These are phyloP conservation scores for Exserohilum turcica DNA, from an alignment of 2,329 filamentous ascomycete species.

Conservation along the genomic window DNA sequence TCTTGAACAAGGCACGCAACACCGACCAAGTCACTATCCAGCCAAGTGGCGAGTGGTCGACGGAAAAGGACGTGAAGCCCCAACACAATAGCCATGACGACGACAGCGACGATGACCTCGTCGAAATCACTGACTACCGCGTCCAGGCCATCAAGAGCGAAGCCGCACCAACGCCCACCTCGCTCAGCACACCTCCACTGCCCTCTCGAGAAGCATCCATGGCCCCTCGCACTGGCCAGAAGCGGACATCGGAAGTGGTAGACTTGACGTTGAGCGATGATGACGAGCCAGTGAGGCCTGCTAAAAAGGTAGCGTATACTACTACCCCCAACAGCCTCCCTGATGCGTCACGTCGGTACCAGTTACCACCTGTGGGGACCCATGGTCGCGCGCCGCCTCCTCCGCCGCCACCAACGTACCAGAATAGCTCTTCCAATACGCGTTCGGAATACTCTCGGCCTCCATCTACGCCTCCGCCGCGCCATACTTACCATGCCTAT, in stretches of 20 bases:
- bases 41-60: slow-evolving; percentile 79
- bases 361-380: slow-evolving; percentile 27
- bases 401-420: slow-evolving; percentile 21
- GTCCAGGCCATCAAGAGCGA: slow-evolving; percentile 50
- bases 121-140: slow-evolving; percentile 52
- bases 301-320: slow-evolving; percentile 51
- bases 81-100: slow-evolving; percentile 48
- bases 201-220: slow-evolving; percentile 52
- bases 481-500: slow-evolving; percentile 22
- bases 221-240: slow-evolving; percentile 46
- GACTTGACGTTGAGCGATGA: slow-evolving; percentile 57
- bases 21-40: slow-evolving; percentile 89
- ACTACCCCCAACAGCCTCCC: slow-evolving; percentile 46
- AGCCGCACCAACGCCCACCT: slow-evolving; percentile 42
- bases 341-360: slow-evolving; percentile 39
- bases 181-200: slow-evolving; percentile 52
- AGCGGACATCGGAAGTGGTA: slow-evolving; percentile 55
- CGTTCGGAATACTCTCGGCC: slow-evolving; percentile 28
- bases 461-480: slow-evolving; percentile 28
- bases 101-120: slow-evolving; percentile 52
- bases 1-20: slow-evolving; percentile 73
- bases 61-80: slow-evolving; percentile 47
- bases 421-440: slow-evolving; percentile 19
- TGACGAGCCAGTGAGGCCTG: slow-evolving; percentile 49
- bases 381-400: slow-evolving; percentile 27